phyloP scores from a whole-genome alignment of 192 early-diverging fungal genomes.

The Coemansia sp. region DNA sequence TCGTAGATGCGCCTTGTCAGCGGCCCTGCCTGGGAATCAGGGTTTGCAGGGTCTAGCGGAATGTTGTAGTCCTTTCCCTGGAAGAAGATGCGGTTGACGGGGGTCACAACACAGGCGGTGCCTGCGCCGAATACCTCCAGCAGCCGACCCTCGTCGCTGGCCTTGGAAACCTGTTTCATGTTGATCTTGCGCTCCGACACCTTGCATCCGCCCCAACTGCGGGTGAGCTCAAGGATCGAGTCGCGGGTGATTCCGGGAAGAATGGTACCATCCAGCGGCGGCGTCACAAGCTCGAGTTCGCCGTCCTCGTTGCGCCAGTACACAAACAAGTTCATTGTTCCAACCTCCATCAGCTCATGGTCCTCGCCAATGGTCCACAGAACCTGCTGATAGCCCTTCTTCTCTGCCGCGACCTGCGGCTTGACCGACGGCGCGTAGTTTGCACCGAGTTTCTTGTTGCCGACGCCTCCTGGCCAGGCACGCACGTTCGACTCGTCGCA shows the following conservation, averaged over 20 bases:
- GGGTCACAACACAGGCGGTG: conserved; percentile 93
- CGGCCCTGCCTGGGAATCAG: conserved; percentile 81
- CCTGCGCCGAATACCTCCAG: conserved; percentile 95
- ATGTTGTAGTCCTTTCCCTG: conserved; percentile 77
- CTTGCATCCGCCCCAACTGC: conserved; percentile 85
- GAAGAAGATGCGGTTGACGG: conserved; percentile 86
- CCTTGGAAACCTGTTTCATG: conserved; percentile 78
- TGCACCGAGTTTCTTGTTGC: conserved; percentile 88
- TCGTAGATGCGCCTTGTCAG: conserved; percentile 81
- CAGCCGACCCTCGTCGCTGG: conserved; percentile 77
- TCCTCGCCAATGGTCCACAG: conserved; percentile 93
- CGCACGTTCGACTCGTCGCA: conserved; percentile 85
- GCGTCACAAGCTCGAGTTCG: conserved; percentile 85
- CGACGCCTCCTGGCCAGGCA: conserved; percentile 95
- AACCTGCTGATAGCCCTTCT: conserved; percentile 90
- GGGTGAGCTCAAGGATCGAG: conserved; percentile 80
- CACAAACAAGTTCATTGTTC: conserved; percentile 97
- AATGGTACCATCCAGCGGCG: conserved; percentile 92
- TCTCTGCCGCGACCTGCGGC: conserved; percentile 85
- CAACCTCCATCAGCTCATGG: conserved; percentile 90
- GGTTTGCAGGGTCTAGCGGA: conserved; percentile 83
- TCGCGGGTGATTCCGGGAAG: conserved; percentile 95
- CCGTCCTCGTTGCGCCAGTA: conserved; percentile 83
- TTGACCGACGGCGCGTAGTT: conserved; percentile 58
- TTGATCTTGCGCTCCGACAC: conserved; percentile 82